Evolutionary conservation across 116 monocot genomes (phyloP).

Genomic region (Cymodocea nodosa): DNA sequence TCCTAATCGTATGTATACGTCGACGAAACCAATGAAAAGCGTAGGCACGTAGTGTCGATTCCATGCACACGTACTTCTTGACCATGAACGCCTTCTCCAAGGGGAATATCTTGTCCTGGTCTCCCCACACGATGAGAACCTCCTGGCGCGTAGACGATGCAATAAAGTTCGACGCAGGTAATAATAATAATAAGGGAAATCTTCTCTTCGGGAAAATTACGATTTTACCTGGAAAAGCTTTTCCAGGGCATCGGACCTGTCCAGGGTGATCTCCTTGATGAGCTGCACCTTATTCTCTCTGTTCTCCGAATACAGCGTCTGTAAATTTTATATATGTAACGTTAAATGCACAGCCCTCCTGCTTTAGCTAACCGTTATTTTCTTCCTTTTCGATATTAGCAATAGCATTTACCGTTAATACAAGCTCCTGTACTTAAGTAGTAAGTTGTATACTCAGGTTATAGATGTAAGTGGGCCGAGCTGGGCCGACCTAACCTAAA

Average conservation of each 20-base stretch:
- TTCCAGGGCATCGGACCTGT: conserved; percentile 11
- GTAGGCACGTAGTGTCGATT: too few relatives aligned
- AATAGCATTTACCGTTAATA: too few relatives aligned
- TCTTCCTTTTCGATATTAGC: too few relatives aligned
- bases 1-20: background rate
- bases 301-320: conserved; percentile 39
- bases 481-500: too few relatives aligned
- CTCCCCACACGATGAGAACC: conserved; percentile 82
- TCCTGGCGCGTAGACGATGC: conserved; percentile 29
- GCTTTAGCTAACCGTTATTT: too few relatives aligned
- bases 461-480: too few relatives aligned
- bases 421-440: too few relatives aligned
- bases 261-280: conserved; percentile 37
- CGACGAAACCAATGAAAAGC: background rate
- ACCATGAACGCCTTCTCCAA: conserved; percentile 43
- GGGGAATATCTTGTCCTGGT: conserved; percentile 61
- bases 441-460: too few relatives aligned
- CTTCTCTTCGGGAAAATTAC: conserved; percentile 1
- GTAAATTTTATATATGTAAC: background rate
- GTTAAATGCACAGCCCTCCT: too few relatives aligned
- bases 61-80: conserved; percentile 33
- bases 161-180: background rate
- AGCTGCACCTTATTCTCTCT: conserved; percentile 50
- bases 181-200: background rate
- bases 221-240: conserved; percentile 21